Percentiles rank a stretch among this genome's conserved stretches.
These are phyloP conservation scores for Silene noctiflora DNA, from an alignment of 179 eudicot genomes.

Conservation along the genomic window DNA sequence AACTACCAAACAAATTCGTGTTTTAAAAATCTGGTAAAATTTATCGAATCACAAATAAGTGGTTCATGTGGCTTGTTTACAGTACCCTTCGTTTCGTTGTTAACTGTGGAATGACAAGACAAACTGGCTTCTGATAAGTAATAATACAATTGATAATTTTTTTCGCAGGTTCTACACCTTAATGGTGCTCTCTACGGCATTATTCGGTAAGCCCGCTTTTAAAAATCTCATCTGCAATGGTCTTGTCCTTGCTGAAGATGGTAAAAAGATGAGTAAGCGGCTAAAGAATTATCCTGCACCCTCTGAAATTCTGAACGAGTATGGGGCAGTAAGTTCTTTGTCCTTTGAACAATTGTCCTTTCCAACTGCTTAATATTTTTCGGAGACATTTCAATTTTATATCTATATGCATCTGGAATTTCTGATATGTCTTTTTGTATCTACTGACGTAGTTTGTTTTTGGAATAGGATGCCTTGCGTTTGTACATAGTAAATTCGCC, in stretches of 20 bases:
- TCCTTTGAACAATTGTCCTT: neutral
- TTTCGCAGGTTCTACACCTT: conserved; percentile 81
- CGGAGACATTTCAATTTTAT: neutral
- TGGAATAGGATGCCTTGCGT: conserved; percentile 76
- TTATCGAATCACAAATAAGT: conserved; percentile 3
- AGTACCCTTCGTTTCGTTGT: neutral
- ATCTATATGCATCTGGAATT: neutral
- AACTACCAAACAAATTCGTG: neutral
- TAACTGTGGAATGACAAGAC: neutral
- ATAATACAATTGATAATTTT: neutral
- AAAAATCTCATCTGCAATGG: conserved; percentile 97
- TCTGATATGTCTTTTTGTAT: neutral
- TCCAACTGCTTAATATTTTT: neutral
- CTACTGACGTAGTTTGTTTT: conserved; percentile 3
- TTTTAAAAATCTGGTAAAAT: neutral
- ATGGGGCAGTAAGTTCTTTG: conserved; percentile 81
- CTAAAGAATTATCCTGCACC: conserved; percentile 89
- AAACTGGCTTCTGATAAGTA: neutral
- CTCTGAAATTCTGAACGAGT: conserved; percentile 69
- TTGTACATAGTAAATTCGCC: conserved; percentile 93
- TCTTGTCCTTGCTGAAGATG: conserved; percentile 96
- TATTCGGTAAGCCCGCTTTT: conserved; percentile 90
- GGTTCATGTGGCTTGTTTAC: neutral
- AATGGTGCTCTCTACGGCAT: conserved; percentile 96
- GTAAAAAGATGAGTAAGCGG: conserved; percentile 97